Percentiles rank a stretch among this genome's conserved stretches.
Evolutionary conservation across 176 grass and related monocot species (phyloP).

Genomic region (Chrysopogon serrulatus): DNA sequence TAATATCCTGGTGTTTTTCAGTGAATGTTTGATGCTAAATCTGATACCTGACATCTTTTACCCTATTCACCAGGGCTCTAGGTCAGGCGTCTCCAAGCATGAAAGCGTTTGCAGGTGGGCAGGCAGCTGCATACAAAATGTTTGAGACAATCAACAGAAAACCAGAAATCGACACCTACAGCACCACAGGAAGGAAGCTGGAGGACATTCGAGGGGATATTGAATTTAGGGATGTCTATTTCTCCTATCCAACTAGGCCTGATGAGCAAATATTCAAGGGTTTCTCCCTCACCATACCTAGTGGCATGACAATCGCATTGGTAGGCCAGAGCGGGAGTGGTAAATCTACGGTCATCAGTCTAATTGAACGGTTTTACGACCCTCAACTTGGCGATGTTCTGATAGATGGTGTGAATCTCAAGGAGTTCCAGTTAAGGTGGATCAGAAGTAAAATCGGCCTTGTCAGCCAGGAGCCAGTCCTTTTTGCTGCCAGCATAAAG

Average conservation of each 20-base stretch:
- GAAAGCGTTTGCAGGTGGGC: slow-evolving; percentile 80
- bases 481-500: slow-evolving; percentile 73
- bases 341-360: slow-evolving; percentile 79
- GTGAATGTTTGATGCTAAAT: neutral
- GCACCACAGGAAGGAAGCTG: slow-evolving; percentile 44
- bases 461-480: slow-evolving; percentile 86
- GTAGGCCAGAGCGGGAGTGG: slow-evolving; percentile 90
- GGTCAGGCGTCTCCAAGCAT: slow-evolving; percentile 88
- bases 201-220: slow-evolving; percentile 88
- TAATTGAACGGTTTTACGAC: slow-evolving; percentile 88
- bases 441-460: slow-evolving; percentile 90
- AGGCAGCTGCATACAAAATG: slow-evolving; percentile 88
- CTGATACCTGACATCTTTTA: neutral
- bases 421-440: slow-evolving; percentile 83
- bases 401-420: slow-evolving; percentile 73
- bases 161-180: slow-evolving; percentile 74
- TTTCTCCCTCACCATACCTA: slow-evolving; percentile 60
- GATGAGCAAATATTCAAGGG: slow-evolving; percentile 78
- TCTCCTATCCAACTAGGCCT: slow-evolving; percentile 77
- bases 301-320: slow-evolving; percentile 63
- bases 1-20: neutral
- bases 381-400: slow-evolving; percentile 61
- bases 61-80: slow-evolving; percentile 57
- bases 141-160: slow-evolving; percentile 88
- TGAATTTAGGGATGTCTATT: slow-evolving; percentile 68